phyloP scores from a whole-genome alignment of 805 yeast species.

The Spathaspora boniae region DNA sequence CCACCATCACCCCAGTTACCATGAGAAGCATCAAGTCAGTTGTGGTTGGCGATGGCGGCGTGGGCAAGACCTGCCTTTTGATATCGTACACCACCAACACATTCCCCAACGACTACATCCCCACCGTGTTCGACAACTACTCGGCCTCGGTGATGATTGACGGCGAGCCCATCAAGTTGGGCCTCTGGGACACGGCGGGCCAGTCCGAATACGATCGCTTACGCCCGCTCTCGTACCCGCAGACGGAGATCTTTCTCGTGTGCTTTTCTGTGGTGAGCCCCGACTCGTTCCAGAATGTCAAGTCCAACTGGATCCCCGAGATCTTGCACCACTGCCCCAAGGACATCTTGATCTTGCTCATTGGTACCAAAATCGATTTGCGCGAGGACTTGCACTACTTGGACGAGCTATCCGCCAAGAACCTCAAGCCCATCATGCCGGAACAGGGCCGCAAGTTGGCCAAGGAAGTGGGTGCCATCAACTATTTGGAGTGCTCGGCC shows the following conservation, averaged over 20 bases:
- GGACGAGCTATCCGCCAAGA: conserved; percentile 61
- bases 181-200: conserved; percentile 96
- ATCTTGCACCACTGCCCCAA: conserved; percentile 78
- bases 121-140: conserved; percentile 91
- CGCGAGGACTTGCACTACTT: conserved; percentile 78
- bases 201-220: conserved; percentile 88
- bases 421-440: conserved; percentile 57
- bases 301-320: conserved; percentile 77
- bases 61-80: conserved; percentile 86
- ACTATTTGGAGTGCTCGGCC: conserved; percentile 86
- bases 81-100: conserved; percentile 90
- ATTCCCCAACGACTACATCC: conserved; percentile 89
- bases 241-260: conserved; percentile 81
- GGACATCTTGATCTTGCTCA: conserved; percentile 62
- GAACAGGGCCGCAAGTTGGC: conserved; percentile 67
- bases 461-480: conserved; percentile 65
- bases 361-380: conserved; percentile 87
- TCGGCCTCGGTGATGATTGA: conserved; percentile 82
- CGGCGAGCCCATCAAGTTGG: conserved; percentile 77
- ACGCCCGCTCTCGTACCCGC: conserved; percentile 88
- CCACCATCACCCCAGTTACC: too few relatives aligned
- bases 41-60: conserved; percentile 94
- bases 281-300: conserved; percentile 74
- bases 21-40: conserved; percentile 92
- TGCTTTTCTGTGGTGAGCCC: conserved; percentile 86